Conservation (phyloP, 352 stramenopile genomes). For the Phytophthora melonis region DNA sequence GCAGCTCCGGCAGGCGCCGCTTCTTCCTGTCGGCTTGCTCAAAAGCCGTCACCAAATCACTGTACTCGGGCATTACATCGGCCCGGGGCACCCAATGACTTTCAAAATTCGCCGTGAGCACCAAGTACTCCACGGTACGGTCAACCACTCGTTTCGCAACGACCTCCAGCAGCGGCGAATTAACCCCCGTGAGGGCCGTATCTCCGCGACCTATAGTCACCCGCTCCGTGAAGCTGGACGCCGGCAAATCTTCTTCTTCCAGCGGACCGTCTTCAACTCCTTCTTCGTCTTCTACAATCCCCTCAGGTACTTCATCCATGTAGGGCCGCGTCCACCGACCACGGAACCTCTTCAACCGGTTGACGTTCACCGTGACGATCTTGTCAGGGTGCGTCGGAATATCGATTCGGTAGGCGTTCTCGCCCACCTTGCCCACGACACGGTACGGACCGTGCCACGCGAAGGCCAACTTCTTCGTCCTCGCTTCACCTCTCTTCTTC, state of each 20-base stretch:
- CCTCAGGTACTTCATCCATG: too few species aligned
- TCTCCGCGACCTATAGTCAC: conserved; percentile 2
- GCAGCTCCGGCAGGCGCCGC: too few species aligned
- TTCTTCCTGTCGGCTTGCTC: too few species aligned
- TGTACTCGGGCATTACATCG: too few species aligned
- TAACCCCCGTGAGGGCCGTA: not conserved
- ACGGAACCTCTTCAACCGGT: conserved; percentile 8
- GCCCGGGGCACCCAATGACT: not conserved
- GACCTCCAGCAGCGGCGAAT: not conserved
- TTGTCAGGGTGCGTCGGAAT: conserved; percentile 13
- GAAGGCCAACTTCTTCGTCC: too few species aligned
- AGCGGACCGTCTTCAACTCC: not conserved
- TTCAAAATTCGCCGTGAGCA: conserved; percentile 3
- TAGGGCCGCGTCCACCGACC: not conserved
- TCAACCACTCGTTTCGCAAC: not conserved
- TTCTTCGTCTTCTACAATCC: not conserved
- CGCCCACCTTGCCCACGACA: too few species aligned
- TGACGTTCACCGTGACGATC: conserved; percentile 8
- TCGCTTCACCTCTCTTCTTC: too few species aligned
- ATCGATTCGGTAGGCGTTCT: not conserved
- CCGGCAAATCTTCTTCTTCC: not conserved
- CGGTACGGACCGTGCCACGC: too few species aligned
- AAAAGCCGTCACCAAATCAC: too few species aligned
- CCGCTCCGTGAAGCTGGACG: not conserved
- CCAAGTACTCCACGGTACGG: not conserved